Base-by-base conservation (phyloP, 306 rosid species). In the Bauhinia variegata region DNA sequence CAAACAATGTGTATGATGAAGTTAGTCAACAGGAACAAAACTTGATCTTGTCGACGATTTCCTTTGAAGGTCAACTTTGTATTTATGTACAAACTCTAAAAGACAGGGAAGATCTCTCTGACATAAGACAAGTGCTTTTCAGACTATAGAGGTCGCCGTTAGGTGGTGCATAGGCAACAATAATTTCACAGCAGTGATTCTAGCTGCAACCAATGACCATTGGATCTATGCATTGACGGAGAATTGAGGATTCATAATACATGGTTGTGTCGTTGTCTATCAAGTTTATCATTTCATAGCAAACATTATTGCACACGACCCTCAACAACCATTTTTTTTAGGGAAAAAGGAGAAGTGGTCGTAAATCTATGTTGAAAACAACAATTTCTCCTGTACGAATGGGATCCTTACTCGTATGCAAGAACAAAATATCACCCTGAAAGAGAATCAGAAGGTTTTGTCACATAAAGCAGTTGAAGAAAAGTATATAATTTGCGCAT, bases 381-480 rank as follows among this genome's bases (percentile, higher is more conserved):
- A 87, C 74, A 32, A 89, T 85, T 23, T 87, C 96, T 67, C 96
- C 96, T 0, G 89, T 71, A 41, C 88, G 91, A 63, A 87, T 78
- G 50, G 96, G 95, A 64, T 81, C 79, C 63, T 85, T 54, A 52
- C 60, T 79, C 95, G 79, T 78, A 56, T 47, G 73, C 85, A 89
- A 82, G 70, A 89, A 85, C 41, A 89, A 75, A 79, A 89, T 75
- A 66, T 89, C 95, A 3, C 95, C 96, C 91, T 87, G 73, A 47
- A 61, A 63, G 11, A 52, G 33, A 61, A 60, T 74, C 57, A 30
- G 28, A 74, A 60, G 0, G 14, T 51, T 23, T 46, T 5, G 15
- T 49, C 28, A 59, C 23, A 57, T 12, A 59, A 69, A 55, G 60
- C 28, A 23, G 28, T n/a, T n/a, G n/a, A n/a, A n/a, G n/a, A n/a